Base-by-base conservation (phyloP, 1,284 basidiomycete species). In the Rhodotorula sp. region DNA sequence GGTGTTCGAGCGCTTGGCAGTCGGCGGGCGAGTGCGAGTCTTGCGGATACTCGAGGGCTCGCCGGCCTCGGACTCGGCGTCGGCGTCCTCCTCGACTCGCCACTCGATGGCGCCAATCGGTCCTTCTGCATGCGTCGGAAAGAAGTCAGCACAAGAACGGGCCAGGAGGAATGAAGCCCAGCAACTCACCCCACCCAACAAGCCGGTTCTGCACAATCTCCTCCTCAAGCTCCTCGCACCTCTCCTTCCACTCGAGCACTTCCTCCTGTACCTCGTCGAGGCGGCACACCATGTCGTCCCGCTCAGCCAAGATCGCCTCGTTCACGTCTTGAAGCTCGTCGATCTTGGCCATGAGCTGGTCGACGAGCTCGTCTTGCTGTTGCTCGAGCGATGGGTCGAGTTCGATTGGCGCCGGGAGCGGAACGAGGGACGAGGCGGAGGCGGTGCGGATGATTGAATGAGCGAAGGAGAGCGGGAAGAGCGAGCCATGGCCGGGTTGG, bases 281-380 rank as follows among this genome's bases (percentile, higher is more conserved):
- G 65, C 87, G 86, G 36, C 81, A 80, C 22, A 84, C 82, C 1
- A 90, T 89, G 70, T 85, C 84, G 2, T 79, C 79, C 76, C 91
- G 89, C 77, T 91, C 86, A 70, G 85, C 82, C 55, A 86, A 81
- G 71, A 94, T 90, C 71, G 85, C 83, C 24, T 83, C 74, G 77
- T 95, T 91, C 19, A 89, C 85, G 66, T 88, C 83, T 77, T 92
- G 89, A 0, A 93, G 82, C 78, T 93, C 91, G 36, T 85, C 82
- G 61, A 93, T 89, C 80, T 92, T 92, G n/a, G 81, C 77, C 44
- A 92, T 79, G 7, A 93, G 84, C 78, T 90, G 88, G 1, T 86
- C 82, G 22, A 92, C 84, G 62, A 92, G 82, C 20, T 84, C 84
- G 36, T 85, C 84, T 74, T 90, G 83, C 17, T 64, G 61, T 17